Conservation (phyloP, 2,329 filamentous ascomycete genomes). For the Fusarium tanahbumbuense region DNA sequence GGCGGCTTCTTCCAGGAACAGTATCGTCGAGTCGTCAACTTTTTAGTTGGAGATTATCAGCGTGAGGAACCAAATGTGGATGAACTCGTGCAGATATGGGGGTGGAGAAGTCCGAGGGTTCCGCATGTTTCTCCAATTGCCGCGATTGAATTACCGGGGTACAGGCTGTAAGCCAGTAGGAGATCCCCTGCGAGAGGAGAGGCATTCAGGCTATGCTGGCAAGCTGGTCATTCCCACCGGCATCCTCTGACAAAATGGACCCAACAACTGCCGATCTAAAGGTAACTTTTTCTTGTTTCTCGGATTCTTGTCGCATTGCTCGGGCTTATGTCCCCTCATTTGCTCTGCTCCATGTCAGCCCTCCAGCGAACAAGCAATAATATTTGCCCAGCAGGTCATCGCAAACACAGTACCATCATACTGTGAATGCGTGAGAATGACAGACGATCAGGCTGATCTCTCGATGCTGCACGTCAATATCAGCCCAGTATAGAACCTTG, state of each 20-base stretch:
- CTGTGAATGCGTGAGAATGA: slow-evolving; percentile 10
- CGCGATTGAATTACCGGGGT: slow-evolving; percentile 31
- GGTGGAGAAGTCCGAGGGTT: slow-evolving; percentile 28
- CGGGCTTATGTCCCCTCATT: background rate
- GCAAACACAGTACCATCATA: slow-evolving; percentile 12
- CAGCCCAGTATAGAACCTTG: slow-evolving; percentile 8
- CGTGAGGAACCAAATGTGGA: slow-evolving; percentile 14
- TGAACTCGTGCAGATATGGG: slow-evolving; percentile 27
- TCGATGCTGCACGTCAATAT: slow-evolving; percentile 10
- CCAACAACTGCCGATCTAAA: slow-evolving; percentile 16
- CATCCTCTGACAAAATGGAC: background rate
- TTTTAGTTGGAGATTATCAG: slow-evolving; percentile 7
- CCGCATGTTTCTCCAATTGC: slow-evolving; percentile 33
- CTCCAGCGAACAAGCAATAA: background rate
- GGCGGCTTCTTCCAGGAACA: slow-evolving; percentile 17
- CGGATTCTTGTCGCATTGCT: background rate
- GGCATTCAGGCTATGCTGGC: background rate
- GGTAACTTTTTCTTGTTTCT: slow-evolving; percentile 2
- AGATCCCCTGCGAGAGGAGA: background rate
- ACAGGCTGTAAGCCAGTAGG: background rate
- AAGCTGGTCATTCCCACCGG: background rate
- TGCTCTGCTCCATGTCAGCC: background rate
- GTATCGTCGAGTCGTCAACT: slow-evolving; percentile 12
- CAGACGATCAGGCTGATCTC: slow-evolving; percentile 22
- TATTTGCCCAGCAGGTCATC: background rate